phyloP scores from a whole-genome alignment of 257 asterid species.

The Jaltomata sinuosa region DNA sequence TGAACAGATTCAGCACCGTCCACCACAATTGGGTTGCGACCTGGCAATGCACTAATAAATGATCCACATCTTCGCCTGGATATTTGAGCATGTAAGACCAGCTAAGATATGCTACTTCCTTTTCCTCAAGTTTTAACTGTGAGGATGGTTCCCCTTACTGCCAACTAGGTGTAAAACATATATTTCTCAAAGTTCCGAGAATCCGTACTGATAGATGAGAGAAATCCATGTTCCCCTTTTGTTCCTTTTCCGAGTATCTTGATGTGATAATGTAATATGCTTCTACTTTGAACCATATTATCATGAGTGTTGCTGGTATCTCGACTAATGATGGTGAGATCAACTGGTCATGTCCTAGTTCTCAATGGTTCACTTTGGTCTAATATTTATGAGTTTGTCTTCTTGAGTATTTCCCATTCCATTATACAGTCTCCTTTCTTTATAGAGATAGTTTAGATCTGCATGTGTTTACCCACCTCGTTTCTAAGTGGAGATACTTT shows the following conservation, averaged over 20 bases:
- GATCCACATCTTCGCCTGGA: too few relatives aligned
- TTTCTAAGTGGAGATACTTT: too few relatives aligned
- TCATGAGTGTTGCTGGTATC: too few relatives aligned
- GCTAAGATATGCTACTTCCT: not conserved
- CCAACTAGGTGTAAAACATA: not conserved
- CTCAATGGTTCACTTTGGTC: too few relatives aligned
- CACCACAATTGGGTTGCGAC: not conserved
- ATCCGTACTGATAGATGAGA: not conserved
- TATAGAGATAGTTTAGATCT: not conserved
- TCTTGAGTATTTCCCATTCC: not conserved
- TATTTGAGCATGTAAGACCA: too few relatives aligned
- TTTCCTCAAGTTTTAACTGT: not conserved
- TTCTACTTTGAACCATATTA: not conserved
- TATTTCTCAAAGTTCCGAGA: not conserved
- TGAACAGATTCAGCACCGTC: not conserved
- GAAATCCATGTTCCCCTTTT: not conserved
- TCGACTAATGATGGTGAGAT: too few relatives aligned
- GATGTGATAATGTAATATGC: not conserved
- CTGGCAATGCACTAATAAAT: not conserved
- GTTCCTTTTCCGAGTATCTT: not conserved
- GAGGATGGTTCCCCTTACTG: not conserved
- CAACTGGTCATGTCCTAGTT: too few relatives aligned
- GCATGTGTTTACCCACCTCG: not conserved
- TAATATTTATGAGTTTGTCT: too few relatives aligned
- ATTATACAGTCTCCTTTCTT: not conserved